Base-by-base conservation (phyloP, 805 yeast species). In the Starmerella riodocensis region DNA sequence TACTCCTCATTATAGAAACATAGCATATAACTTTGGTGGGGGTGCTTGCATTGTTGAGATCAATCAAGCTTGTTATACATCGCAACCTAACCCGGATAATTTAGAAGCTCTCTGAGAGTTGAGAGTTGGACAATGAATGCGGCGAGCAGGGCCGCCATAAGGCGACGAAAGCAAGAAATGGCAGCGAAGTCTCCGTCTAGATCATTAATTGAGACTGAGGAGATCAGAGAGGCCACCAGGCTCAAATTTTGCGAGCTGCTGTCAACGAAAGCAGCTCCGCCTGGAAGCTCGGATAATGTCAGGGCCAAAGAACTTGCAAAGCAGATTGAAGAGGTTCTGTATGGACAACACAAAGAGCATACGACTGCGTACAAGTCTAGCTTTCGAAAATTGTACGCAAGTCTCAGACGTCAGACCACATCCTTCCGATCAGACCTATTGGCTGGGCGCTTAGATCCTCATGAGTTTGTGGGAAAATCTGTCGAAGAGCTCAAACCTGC, bases 401-500 rank as follows among this genome's bases (percentile, higher is more conserved):
- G 56, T 6, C 43, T 61, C 21, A 54, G 52, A 29, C 52, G 50
- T 33, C 39, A 47, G n/a, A 44, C 48, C 29, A 49, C 53, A 4
- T 50, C 40, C 11, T 48, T 56, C 32, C 30, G 40, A 3, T 46
- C 39, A 9, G 35, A 42, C 29, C 47, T 61, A 25, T 43, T 55
- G 14, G 23, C 35, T 11, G 58, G 59, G 12, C 45, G 46, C 13
- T 33, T 59, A 14, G 32, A 50, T 4, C 56, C 58, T 1, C 31
- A 39, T 0, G 53, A 49, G 14, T 57, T 61, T 39, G 63, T 59
- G 14, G 26, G 33, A 6, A 53, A 51, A 51, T 40, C 56, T 6
- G 35, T 48, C 4, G 55, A 53, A 8, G 59, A 61, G 33, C 52
- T 61, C 39, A 47, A 54, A 24, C 45, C 60, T 2, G 38, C 31